These are phyloP conservation scores for Hypoxylon intermedium DNA, from an alignment of 495 filamentous ascomycete genomes.

Conservation along the genomic window DNA sequence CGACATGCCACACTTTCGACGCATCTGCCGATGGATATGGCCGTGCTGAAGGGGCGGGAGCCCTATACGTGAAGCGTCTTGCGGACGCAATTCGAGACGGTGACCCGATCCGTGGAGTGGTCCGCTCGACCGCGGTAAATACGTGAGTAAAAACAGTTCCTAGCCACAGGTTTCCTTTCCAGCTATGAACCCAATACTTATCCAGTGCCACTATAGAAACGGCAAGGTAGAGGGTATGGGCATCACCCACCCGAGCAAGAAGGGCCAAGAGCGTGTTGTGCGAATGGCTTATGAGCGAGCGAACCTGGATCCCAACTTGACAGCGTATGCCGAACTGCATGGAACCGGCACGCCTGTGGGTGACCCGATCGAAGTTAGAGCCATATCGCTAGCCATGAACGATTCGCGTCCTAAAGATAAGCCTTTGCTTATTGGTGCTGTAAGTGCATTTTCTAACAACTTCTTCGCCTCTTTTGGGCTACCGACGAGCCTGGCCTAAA, in stretches of 20 bases:
- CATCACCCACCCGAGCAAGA: slow-evolving; percentile 6
- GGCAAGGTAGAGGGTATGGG: slow-evolving; percentile 3
- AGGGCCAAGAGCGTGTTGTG: slow-evolving; percentile 7
- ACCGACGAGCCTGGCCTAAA: background rate
- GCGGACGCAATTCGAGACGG: slow-evolving; percentile 53
- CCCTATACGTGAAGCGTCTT: slow-evolving; percentile 61
- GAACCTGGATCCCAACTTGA: slow-evolving; percentile 42
- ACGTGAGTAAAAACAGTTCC: slow-evolving; percentile 3
- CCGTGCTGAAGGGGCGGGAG: slow-evolving; percentile 62
- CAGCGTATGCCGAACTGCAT: slow-evolving; percentile 53
- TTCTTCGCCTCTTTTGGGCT: too few species aligned
- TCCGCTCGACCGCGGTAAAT: slow-evolving; percentile 60
- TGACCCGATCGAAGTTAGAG: slow-evolving; percentile 57
- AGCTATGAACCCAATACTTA: background rate
- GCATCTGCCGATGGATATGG: slow-evolving; percentile 63
- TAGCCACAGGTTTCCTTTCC: background rate
- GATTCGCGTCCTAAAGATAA: slow-evolving; percentile 37
- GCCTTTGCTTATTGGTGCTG: slow-evolving; percentile 59
- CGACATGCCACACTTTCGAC: slow-evolving; percentile 61
- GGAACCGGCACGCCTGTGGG: slow-evolving; percentile 56
- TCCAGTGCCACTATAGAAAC: background rate
- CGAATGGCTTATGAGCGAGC: slow-evolving; percentile 27
- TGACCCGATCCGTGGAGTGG: slow-evolving; percentile 61
- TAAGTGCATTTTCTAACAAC: slow-evolving; percentile 63
- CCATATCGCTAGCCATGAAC: slow-evolving; percentile 50